Evolutionary conservation across 2,329 filamentous ascomycete genomes (phyloP).

Genomic region (Gremmenia infestans): DNA sequence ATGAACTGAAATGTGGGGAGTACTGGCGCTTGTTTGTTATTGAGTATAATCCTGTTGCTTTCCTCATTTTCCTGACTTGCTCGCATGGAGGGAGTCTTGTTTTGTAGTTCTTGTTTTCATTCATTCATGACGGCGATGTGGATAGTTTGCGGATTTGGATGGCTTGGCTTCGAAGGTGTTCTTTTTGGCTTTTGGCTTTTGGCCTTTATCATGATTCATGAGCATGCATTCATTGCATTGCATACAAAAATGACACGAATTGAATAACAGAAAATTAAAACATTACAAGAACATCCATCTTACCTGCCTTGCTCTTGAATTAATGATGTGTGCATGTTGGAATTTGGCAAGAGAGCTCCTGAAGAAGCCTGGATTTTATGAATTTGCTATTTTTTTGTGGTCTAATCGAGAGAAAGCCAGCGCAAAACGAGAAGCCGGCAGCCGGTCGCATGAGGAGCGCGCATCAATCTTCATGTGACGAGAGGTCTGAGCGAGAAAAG

Average conservation of each 20-base stretch:
- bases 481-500: constrained; percentile 10
- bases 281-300: constrained; percentile 1
- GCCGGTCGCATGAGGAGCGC: neutral
- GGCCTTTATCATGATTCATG: constrained; percentile 13
- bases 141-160: constrained; percentile 5
- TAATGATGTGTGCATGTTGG: neutral
- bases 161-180: neutral
- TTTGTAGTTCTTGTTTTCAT: constrained; percentile 1
- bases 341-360: neutral
- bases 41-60: neutral
- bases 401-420: constrained; percentile 24
- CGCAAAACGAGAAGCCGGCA: constrained; percentile 12
- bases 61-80: neutral
- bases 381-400: constrained; percentile 30
- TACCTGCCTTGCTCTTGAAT: neutral
- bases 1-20: constrained; percentile 4
- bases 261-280: constrained; percentile 11
- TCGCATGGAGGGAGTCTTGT: neutral
- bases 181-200: neutral
- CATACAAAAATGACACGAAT: constrained; percentile 5
- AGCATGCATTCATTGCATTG: constrained; percentile 11
- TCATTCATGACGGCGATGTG: neutral
- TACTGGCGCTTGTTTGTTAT: constrained; percentile 2
- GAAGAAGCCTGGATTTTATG: constrained; percentile 13
- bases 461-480: constrained; percentile 14